phyloP scores from a whole-genome alignment of 352 stramenopile species.

The Phytophthora boehmeriae region DNA sequence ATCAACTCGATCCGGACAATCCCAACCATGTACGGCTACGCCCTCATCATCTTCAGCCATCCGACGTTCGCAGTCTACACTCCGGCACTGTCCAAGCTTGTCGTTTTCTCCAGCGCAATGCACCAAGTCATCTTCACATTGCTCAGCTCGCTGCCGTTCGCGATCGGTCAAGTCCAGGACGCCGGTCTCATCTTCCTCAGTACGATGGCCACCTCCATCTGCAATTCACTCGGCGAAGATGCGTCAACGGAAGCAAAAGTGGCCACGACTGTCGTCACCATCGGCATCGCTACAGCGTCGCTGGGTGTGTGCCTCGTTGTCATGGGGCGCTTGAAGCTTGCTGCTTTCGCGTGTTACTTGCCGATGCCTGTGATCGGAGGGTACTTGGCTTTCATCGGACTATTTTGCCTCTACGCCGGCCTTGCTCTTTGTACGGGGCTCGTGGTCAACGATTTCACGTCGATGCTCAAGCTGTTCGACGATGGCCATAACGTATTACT shows the following conservation, averaged over 20 bases:
- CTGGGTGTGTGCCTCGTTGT: slow-evolving; percentile 93
- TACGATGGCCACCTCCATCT: slow-evolving; percentile 92
- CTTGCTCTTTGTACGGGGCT: slow-evolving; percentile 90
- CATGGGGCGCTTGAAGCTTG: slow-evolving; percentile 93
- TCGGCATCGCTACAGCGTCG: slow-evolving; percentile 88
- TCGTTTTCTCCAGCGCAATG: slow-evolving; percentile 95
- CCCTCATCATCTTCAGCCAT: slow-evolving; percentile 94
- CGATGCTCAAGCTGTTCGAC: slow-evolving; percentile 61
- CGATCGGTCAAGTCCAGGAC: slow-evolving; percentile 98
- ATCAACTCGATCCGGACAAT: slow-evolving; percentile 95
- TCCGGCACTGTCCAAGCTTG: slow-evolving; percentile 94
- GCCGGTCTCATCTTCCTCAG: slow-evolving; percentile 97
- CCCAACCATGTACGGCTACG: slow-evolving; percentile 94
- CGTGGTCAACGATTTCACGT: slow-evolving; percentile 84
- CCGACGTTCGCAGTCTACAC: slow-evolving; percentile 85
- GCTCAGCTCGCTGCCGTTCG: slow-evolving; percentile 94
- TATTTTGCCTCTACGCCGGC: slow-evolving; percentile 93
- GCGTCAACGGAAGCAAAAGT: slow-evolving; percentile 75
- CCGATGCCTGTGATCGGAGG: slow-evolving; percentile 96
- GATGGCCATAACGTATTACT: slow-evolving; percentile 76
- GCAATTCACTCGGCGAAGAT: slow-evolving; percentile 68
- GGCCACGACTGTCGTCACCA: slow-evolving; percentile 94
- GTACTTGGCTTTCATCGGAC: slow-evolving; percentile 98
- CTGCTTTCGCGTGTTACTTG: slow-evolving; percentile 94
- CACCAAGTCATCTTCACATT: slow-evolving; percentile 91